Conservation (phyloP, 1,139 yeast genomes). For the Saccharomyces hybrid region DNA sequence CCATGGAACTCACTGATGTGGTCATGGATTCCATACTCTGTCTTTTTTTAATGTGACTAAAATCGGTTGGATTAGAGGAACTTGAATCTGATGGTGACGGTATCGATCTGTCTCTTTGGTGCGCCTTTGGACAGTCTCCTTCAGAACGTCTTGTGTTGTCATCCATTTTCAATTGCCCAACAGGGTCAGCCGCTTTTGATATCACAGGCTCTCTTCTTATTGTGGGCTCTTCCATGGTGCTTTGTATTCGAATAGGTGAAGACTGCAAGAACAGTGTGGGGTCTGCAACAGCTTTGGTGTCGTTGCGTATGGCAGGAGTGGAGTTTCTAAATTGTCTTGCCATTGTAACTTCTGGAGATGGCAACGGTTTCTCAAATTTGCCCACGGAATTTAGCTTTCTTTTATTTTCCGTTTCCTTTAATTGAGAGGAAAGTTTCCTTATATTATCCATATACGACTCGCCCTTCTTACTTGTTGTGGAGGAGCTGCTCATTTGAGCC, state of each 20-base stretch:
- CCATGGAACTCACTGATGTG: slow-evolving; percentile 30
- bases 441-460: slow-evolving; percentile 22
- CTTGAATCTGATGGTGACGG: slow-evolving; percentile 21
- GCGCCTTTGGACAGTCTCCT: background rate
- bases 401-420: slow-evolving; percentile 13
- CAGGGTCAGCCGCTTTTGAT: background rate
- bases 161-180: background rate
- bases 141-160: background rate
- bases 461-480: slow-evolving; percentile 6
- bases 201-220: background rate
- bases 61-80: slow-evolving; percentile 31
- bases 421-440: slow-evolving; percentile 24
- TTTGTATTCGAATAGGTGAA: slow-evolving; percentile 3
- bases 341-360: slow-evolving; percentile 1
- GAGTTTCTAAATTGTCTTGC: slow-evolving; percentile 3
- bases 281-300: background rate
- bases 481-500: background rate
- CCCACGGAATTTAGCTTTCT: background rate
- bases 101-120: slow-evolving; percentile 2
- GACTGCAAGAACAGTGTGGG: background rate
- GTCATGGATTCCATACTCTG: slow-evolving; percentile 29
- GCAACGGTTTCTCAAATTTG: slow-evolving; percentile 6
- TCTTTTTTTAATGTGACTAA: slow-evolving; percentile 20
- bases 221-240: background rate
- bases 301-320: background rate